Evolutionary conservation across 1,139 yeast genomes (phyloP).

Genomic region (Yamadazyma sp.): DNA sequence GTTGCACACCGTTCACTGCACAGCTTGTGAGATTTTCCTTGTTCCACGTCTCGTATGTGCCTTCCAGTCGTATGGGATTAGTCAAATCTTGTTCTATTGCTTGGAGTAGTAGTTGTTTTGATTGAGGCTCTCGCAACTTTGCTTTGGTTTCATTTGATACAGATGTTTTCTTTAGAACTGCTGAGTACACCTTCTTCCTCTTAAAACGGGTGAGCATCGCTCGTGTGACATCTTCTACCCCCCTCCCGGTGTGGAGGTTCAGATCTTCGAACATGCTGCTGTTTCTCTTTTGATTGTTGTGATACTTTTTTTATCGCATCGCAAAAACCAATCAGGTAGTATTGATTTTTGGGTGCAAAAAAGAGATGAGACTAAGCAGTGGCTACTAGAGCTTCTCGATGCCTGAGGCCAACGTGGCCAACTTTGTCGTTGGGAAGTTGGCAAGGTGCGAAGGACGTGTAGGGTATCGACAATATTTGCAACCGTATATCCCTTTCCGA

Average conservation of each 20-base stretch:
- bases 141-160: slow-evolving; percentile 11
- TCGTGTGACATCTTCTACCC: neutral
- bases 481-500: too few relatives aligned
- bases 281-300: neutral
- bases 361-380: too few relatives aligned
- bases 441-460: too few relatives aligned
- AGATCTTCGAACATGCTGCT: slow-evolving; percentile 3
- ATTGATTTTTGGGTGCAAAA: neutral
- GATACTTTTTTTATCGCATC: slow-evolving; percentile 3
- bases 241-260: neutral
- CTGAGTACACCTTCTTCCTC: slow-evolving; percentile 4
- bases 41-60: slow-evolving; percentile 25
- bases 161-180: slow-evolving; percentile 7
- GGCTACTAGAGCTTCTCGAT: too few relatives aligned
- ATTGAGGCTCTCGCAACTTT: slow-evolving; percentile 13
- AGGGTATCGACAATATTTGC: too few relatives aligned
- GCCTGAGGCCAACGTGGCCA: too few relatives aligned
- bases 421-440: too few relatives aligned
- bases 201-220: slow-evolving; percentile 4
- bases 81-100: slow-evolving; percentile 17
- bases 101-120: slow-evolving; percentile 16
- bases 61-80: slow-evolving; percentile 29
- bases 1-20: neutral
- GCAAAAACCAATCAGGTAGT: neutral
- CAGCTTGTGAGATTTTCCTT: neutral